Conservation (phyloP, 768 basidiomycete species). For the Neoboletus magnificus region DNA sequence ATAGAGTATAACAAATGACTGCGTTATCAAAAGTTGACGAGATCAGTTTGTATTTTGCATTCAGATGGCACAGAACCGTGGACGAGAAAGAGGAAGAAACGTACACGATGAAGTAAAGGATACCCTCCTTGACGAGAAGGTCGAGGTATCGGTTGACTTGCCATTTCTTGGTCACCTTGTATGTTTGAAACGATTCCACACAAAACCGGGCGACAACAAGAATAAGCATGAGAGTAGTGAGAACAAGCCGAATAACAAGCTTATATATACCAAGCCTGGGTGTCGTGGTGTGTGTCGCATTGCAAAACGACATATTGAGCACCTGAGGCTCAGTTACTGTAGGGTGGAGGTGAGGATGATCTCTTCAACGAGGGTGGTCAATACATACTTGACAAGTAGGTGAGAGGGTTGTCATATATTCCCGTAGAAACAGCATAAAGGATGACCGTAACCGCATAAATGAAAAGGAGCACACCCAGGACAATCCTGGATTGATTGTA, state of each 20-base stretch:
- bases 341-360: background rate
- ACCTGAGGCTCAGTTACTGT: conserved; percentile 10
- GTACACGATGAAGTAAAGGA: conserved; percentile 19
- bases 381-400: conserved; percentile 8
- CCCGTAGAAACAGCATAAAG: background rate
- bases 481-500: conserved; percentile 14
- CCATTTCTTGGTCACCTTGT: conserved; percentile 10
- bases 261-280: conserved; percentile 10
- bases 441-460: conserved; percentile 8
- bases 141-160: conserved; percentile 12
- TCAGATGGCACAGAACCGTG: background rate
- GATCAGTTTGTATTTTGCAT: background rate
- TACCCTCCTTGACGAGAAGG: conserved; percentile 12
- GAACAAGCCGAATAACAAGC: conserved; percentile 8
- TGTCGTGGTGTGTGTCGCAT: background rate
- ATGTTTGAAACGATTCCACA: conserved; percentile 8
- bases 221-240: conserved; percentile 10
- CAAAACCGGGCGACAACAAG: conserved; percentile 2
- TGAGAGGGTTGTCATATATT: conserved; percentile 3
- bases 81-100: background rate
- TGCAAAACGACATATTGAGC: conserved; percentile 17
- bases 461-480: conserved; percentile 9
- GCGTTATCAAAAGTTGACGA: background rate
- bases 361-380: background rate
- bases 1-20: conserved; percentile 16